These are phyloP conservation scores for Ballota nigra DNA, from an alignment of 257 asterid species.

Conservation along the genomic window DNA sequence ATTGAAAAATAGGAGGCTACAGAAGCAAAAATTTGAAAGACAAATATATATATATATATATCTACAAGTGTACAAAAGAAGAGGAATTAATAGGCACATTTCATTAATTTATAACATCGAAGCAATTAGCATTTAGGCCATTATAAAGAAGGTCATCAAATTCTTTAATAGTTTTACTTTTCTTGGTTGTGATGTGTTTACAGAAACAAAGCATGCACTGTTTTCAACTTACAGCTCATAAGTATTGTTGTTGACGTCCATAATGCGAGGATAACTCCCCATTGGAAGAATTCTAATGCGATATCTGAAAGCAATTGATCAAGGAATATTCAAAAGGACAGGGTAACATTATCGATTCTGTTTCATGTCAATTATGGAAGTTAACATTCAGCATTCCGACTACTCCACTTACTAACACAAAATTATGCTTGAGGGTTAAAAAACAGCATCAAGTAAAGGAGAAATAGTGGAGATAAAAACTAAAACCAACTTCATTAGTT, in stretches of 20 bases:
- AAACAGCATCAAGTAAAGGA: neutral
- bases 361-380: constrained; percentile 15
- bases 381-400: constrained; percentile 5
- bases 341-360: neutral
- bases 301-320: constrained; percentile 52
- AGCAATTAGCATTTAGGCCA: neutral
- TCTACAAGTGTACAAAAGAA: neutral
- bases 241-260: constrained; percentile 80
- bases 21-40: neutral
- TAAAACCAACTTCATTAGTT: neutral
- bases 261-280: constrained; percentile 99
- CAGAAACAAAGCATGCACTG: neutral
- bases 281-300: constrained; percentile 90
- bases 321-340: constrained; percentile 34
- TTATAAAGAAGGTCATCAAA: neutral
- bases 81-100: neutral
- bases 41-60: neutral
- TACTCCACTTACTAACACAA: neutral
- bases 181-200: neutral
- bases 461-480: neutral
- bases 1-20: neutral
- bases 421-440: neutral
- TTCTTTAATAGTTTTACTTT: constrained; percentile 3
- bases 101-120: neutral
- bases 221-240: constrained; percentile 81